phyloP scores from a whole-genome alignment of 1,284 basidiomycete genomes.

The Neotropicomus parvogracilis region DNA sequence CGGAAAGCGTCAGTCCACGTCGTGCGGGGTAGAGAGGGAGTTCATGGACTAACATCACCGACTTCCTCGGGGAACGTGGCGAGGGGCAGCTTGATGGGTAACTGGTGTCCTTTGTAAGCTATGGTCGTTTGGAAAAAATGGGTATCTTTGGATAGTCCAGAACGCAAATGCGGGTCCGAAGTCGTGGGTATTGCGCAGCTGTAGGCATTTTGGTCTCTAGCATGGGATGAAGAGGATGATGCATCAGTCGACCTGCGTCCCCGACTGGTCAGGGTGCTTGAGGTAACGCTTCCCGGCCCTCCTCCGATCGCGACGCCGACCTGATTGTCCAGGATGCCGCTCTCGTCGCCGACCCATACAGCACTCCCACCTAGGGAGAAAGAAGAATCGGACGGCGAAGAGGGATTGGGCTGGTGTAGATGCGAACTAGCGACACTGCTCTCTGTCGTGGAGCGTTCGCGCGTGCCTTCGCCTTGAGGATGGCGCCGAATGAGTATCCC shows the following conservation, averaged over 20 bases:
- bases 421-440: conserved; percentile 34
- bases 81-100: conserved; percentile 86
- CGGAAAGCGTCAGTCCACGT: conserved; percentile 13
- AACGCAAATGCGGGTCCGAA: conserved; percentile 42
- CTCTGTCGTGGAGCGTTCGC: conserved; percentile 43
- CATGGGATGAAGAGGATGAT: conserved; percentile 59
- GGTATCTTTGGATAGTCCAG: conserved; percentile 76
- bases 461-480: conserved; percentile 25
- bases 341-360: conserved; percentile 76
- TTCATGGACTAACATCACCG: conserved; percentile 71
- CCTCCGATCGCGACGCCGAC: conserved; percentile 34
- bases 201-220: conserved; percentile 27
- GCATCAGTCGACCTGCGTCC: conserved; percentile 67
- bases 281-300: conserved; percentile 36
- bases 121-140: conserved; percentile 89
- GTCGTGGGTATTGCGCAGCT: conserved; percentile 37
- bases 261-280: conserved; percentile 42
- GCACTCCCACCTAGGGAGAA: conserved; percentile 72
- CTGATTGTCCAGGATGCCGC: conserved; percentile 41
- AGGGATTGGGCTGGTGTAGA: conserved; percentile 32
- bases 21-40: not conserved
- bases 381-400: conserved; percentile 64
- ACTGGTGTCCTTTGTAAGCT: conserved; percentile 70
- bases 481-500: conserved; percentile 45
- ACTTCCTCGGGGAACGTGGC: conserved; percentile 90